phyloP scores from a whole-genome alignment of 139 green algal genomes.

The Picochlorum sp. region DNA sequence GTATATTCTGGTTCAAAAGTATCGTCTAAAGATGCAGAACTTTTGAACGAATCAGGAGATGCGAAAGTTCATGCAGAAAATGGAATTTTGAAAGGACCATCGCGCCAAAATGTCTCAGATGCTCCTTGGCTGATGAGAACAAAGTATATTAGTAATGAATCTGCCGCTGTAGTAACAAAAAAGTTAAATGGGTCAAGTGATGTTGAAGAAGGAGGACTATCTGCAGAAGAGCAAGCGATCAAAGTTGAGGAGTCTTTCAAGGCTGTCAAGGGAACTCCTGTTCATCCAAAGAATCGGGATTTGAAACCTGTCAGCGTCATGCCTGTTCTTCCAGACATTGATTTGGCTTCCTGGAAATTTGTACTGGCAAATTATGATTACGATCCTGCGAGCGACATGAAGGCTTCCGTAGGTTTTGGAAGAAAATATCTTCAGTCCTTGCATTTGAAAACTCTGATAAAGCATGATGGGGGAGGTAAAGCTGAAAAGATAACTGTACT shows the following conservation, averaged over 20 bases:
- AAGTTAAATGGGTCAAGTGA: not conserved
- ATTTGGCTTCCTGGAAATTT: constrained; percentile 13
- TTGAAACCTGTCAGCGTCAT: constrained; percentile 41
- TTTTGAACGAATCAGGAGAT: constrained; percentile 15
- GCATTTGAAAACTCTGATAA: constrained; percentile 28
- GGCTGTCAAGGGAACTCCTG: constrained; percentile 26
- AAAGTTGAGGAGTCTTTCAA: constrained; percentile 46
- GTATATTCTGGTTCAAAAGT: constrained; percentile 16
- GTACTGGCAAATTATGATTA: constrained; percentile 34
- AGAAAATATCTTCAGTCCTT: constrained; percentile 1
- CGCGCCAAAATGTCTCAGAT: constrained; percentile 5
- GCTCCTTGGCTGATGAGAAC: constrained; percentile 57
- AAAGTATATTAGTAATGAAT: constrained; percentile 45
- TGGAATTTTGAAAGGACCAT: not conserved
- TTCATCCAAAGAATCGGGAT: constrained; percentile 42
- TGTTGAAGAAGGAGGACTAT: constrained; percentile 1
- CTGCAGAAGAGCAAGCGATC: constrained; percentile 13
- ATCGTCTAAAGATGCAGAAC: constrained; percentile 38
- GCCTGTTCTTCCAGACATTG: constrained; percentile 31
- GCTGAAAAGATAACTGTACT: constrained; percentile 22
- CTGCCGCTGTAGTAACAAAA: not conserved
- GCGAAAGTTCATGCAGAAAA: not conserved
- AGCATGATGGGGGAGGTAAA: not conserved
- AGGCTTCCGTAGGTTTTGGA: not conserved
- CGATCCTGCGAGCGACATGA: constrained; percentile 23